Conservation (phyloP, 169 alveolate species). For the Plasmodium blacklocki region DNA sequence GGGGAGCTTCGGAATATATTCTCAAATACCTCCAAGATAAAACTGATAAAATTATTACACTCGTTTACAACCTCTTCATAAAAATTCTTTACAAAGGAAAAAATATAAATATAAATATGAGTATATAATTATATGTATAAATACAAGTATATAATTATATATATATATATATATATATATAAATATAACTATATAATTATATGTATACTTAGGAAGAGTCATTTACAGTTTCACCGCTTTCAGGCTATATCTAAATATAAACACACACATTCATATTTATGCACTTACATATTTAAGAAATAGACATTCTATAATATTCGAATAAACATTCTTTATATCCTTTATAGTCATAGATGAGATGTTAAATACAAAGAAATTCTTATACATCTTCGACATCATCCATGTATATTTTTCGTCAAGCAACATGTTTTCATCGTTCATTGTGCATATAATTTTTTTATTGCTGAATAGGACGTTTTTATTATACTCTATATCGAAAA, state of each 20-base stretch:
- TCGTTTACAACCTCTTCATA: conserved; percentile 63
- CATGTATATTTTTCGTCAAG: not conserved
- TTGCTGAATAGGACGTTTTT: conserved; percentile 1
- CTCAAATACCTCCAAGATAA: conserved; percentile 28
- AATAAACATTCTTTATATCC: conserved; percentile 28
- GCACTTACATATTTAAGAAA: conserved; percentile 59
- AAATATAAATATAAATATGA: not conserved
- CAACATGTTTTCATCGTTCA: conserved; percentile 7
- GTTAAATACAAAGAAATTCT: conserved; percentile 21
- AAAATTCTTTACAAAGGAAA: conserved; percentile 15
- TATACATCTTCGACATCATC: not conserved
- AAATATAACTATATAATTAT: not conserved
- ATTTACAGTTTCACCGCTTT: no score
- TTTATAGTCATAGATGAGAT: not conserved
- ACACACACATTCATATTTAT: not conserved
- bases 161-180: not conserved
- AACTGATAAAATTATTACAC: conserved; percentile 25
- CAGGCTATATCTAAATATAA: no score
- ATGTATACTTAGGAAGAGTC: not conserved
- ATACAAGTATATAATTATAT: not conserved
- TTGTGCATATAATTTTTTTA: conserved; percentile 18
- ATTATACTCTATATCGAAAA: conserved; percentile 22
- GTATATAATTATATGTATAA: not conserved
- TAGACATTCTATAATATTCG: conserved; percentile 30
- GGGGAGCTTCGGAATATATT: no score